Base-by-base conservation (phyloP, 495 filamentous ascomycete species). In the Penicillium angulare region DNA sequence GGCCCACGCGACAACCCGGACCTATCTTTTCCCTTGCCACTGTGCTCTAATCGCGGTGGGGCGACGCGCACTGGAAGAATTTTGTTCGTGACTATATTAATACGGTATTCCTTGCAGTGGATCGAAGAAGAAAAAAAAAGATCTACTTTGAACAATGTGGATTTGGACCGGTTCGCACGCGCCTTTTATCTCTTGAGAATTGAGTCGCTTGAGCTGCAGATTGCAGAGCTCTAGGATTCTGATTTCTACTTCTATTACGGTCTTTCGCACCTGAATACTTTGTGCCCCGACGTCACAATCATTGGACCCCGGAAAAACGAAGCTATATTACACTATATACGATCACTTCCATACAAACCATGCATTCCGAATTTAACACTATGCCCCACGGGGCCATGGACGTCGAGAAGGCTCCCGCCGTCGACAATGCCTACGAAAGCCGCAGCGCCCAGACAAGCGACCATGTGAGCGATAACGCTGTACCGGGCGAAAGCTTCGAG, bases 401-500 rank as follows among this genome's bases (percentile, higher is more conserved):
- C 50, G 49, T 76, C 32, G 73, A 76, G 52, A 76, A 76, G 47
- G 65, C 62, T 6, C 65, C 71, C 44, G 59, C 59, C 24, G 70
- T 68, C 44, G 46, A 55, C 50, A 74, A 70, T 45, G 42, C 65
- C 17, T 66, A 67, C 34, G 73, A 78, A 3, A 38, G 40, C 23
- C 49, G 46, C 24, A 58, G 50, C 56, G 60, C 50, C 33, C 45
- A 60, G 21, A 29, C 22, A 13, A 43, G 36, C 50, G 68, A 79
- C 49, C 76, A 79, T 51, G 69, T 75, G 21, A 68, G 63, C 54
- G 66, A 71, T 50, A 79, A 80, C 43, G 84, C 81, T 3, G 80
- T 87, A 2, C 74, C 77, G 10, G 77, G 79, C 18, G 78, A 86
- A 60, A 81, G 71, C 49, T 85, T 90, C 55, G 73, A 75, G 39